Evolutionary conservation across 306 rosid species (phyloP), one percentile per base, ranked within the genome.

Genomic region (Pachyrhizus erosus): DNA sequence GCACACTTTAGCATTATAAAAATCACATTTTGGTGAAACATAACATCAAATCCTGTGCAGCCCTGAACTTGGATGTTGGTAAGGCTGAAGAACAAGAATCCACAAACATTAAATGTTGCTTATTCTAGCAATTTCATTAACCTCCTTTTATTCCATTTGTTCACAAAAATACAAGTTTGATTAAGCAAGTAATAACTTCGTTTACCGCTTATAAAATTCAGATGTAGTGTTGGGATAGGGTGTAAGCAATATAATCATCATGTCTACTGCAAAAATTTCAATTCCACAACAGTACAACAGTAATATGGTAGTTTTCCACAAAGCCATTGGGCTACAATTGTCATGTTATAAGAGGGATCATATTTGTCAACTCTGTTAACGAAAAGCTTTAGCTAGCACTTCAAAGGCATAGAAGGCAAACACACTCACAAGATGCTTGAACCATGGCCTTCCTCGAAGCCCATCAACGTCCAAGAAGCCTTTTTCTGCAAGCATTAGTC

Each of bases 351-450:
- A 39, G 77, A 52, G 79, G 20, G 23, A 10, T 15, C 46, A 21
- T 34, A 43, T 74, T 42, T 54, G 9, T 21, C 31, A 29, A 54
- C 45, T 27, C 54, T 29, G 42, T 67, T 33, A 14, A 58, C 73
- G 14, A 70, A 24, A 45, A 46, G 65, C 58, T 70, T 23, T 45
- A 70, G 61, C 58, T 20, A 24, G 39, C 54, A 26, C 2, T 31
- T 84, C 33, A 42, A 42, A 42, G 9, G n/a, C 49, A 76, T 21
- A 20, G 49, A 72, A 76, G 70, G 73, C 45, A 71, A 51, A 73
- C 72, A 43, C 51, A 88, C 96, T 91, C 73, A 94, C 97, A 70
- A 94, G 97, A 89, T 94, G 98, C 89, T 92, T 94, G 89, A 94
- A 91, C 97, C 98, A 92, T 23, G 55, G 60, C 70, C 87, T 88